Conservation (phyloP, 768 basidiomycete genomes). For the Chalciporus pseudorubinellus region DNA sequence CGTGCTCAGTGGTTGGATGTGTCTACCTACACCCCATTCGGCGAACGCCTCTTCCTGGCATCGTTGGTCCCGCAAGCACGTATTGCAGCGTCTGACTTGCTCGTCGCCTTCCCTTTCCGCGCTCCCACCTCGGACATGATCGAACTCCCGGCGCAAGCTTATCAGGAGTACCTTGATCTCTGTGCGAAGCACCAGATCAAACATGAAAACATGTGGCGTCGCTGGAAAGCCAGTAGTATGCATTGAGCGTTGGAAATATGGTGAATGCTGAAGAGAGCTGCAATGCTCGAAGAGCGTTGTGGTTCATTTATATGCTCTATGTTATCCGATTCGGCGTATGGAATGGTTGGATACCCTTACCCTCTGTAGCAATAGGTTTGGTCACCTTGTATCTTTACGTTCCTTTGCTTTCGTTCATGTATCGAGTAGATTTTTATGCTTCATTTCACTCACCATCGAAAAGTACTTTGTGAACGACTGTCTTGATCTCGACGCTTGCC, state of each 20-base stretch:
- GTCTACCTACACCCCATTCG: slow-evolving; percentile 61
- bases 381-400: slow-evolving; percentile 17
- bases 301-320: not conserved
- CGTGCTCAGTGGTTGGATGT: slow-evolving; percentile 65
- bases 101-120: slow-evolving; percentile 47
- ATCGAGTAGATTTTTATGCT: slow-evolving; percentile 12
- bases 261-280: not conserved
- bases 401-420: slow-evolving; percentile 10
- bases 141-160: slow-evolving; percentile 60
- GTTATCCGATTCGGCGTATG: not conserved
- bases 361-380: slow-evolving; percentile 23
- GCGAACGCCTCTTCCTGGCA: slow-evolving; percentile 63
- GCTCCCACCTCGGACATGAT: slow-evolving; percentile 51
- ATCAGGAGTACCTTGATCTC: slow-evolving; percentile 55
- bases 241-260: slow-evolving; percentile 7
- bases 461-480: not conserved
- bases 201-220: slow-evolving; percentile 58
- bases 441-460: not conserved
- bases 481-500: too few relatives aligned
- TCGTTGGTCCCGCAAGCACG: slow-evolving; percentile 59
- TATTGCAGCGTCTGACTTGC: slow-evolving; percentile 56
- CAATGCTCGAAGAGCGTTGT: not conserved
- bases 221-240: slow-evolving; percentile 37
- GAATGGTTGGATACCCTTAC: slow-evolving; percentile 7
- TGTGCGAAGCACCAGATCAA: slow-evolving; percentile 51